Conservation (phyloP, 805 yeast genomes). For the Starmerella roubikii region DNA sequence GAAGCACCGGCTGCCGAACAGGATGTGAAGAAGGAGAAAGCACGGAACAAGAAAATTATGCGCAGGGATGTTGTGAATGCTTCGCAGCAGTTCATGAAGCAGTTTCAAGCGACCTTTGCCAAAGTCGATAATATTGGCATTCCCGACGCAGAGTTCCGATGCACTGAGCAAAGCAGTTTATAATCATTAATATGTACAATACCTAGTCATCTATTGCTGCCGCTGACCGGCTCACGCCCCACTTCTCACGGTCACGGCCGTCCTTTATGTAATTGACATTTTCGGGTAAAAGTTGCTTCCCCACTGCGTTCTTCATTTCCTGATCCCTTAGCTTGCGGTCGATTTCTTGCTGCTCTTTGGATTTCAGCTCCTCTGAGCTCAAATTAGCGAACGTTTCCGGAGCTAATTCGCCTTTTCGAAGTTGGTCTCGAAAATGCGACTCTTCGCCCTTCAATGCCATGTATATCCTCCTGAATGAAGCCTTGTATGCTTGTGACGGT, state of each 20-base stretch:
- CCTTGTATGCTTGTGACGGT: constrained; percentile 19
- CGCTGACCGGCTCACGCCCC: constrained; percentile 32
- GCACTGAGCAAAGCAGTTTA: background rate
- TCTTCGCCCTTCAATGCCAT: constrained; percentile 22
- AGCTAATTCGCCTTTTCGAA: constrained; percentile 21
- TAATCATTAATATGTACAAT: background rate
- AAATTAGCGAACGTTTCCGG: constrained; percentile 23
- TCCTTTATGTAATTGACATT: constrained; percentile 28
- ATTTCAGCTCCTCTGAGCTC: constrained; percentile 24
- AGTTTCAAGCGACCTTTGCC: constrained; percentile 12
- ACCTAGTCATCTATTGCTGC: constrained; percentile 28
- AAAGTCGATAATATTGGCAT: constrained; percentile 10
- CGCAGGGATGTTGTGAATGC: constrained; percentile 18
- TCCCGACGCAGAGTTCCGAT: background rate
- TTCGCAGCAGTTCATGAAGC: constrained; percentile 17
- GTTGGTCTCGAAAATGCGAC: constrained; percentile 17
- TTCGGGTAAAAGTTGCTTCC: constrained; percentile 23
- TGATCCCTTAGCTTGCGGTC: constrained; percentile 23
- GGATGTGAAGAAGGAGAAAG: background rate
- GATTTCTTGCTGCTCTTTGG: constrained; percentile 17
- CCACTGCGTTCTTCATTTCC: constrained; percentile 21
- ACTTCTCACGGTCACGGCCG: constrained; percentile 31
- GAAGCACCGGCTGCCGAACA: background rate
- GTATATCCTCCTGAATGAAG: constrained; percentile 23
- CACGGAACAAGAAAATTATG: constrained; percentile 7